Conservation (phyloP, 331 rosid genomes). For the Malus hybrid region DNA sequence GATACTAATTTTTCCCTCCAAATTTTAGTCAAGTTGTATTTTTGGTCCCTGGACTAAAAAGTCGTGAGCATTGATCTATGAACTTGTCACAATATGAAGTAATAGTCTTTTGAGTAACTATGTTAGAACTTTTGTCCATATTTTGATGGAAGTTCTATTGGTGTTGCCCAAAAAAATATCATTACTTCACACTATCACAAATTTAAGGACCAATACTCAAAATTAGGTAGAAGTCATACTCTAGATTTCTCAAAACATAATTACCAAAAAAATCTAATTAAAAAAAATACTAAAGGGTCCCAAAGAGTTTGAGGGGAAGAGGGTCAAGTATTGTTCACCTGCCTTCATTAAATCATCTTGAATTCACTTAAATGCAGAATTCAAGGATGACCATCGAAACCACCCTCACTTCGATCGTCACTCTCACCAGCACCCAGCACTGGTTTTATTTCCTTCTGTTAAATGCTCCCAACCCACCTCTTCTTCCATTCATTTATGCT, state of each 20-base stretch:
- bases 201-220: background rate
- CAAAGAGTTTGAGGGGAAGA: slow-evolving; percentile 28
- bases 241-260: background rate
- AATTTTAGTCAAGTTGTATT: too few relatives aligned
- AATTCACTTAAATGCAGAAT: slow-evolving; percentile 83
- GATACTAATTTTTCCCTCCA: too few relatives aligned
- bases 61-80: background rate
- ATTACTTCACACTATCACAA: background rate
- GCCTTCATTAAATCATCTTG: slow-evolving; percentile 81
- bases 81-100: background rate
- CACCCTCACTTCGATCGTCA: slow-evolving; percentile 28
- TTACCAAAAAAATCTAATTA: background rate
- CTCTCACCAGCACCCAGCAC: slow-evolving; percentile 30
- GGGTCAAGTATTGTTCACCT: slow-evolving; percentile 59
- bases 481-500: slow-evolving; percentile 56
- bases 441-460: slow-evolving; percentile 30
- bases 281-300: slow-evolving; percentile 19
- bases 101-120: background rate
- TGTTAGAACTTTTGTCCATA: too few relatives aligned
- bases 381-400: slow-evolving; percentile 51
- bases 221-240: background rate
- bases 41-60: background rate
- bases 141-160: too few relatives aligned
- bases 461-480: slow-evolving; percentile 70
- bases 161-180: background rate